Conservation (phyloP, 176 grass and related monocot species). For the Avena insularis region DNA sequence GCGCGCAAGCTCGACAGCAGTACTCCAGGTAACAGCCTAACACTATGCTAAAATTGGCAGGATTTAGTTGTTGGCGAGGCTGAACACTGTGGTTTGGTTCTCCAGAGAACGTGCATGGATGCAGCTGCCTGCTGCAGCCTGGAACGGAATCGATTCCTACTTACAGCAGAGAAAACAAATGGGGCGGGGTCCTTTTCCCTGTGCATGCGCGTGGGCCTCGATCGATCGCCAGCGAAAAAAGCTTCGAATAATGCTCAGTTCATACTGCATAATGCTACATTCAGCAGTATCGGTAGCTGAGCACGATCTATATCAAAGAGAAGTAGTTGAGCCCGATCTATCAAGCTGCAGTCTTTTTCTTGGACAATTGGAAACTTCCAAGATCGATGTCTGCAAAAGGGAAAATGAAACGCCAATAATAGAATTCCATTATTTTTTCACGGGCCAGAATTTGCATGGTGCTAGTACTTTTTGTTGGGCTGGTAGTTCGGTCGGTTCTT, state of each 20-base stretch:
- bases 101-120: neutral
- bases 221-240: slow-evolving; percentile 34
- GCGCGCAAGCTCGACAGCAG: neutral
- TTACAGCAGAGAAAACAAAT: neutral
- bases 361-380: slow-evolving; percentile 42
- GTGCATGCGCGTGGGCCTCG: neutral
- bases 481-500: neutral
- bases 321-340: slow-evolving; percentile 55
- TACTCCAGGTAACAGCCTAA: neutral
- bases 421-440: neutral
- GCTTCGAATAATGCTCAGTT: slow-evolving; percentile 37
- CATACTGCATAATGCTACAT: neutral
- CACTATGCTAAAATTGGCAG: neutral
- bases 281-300: slow-evolving; percentile 42
- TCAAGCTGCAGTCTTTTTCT: slow-evolving; percentile 35
- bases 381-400: neutral
- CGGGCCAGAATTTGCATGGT: neutral
- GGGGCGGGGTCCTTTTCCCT: neutral
- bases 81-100: neutral
- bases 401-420: neutral
- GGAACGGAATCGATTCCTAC: slow-evolving; percentile 19
- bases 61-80: neutral
- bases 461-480: neutral
- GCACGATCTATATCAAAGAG: slow-evolving; percentile 36
- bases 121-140: slow-evolving; percentile 14